These are phyloP conservation scores for Dothistroma septosporum DNA, from an alignment of 2,329 filamentous ascomycete genomes.

Conservation along the genomic window DNA sequence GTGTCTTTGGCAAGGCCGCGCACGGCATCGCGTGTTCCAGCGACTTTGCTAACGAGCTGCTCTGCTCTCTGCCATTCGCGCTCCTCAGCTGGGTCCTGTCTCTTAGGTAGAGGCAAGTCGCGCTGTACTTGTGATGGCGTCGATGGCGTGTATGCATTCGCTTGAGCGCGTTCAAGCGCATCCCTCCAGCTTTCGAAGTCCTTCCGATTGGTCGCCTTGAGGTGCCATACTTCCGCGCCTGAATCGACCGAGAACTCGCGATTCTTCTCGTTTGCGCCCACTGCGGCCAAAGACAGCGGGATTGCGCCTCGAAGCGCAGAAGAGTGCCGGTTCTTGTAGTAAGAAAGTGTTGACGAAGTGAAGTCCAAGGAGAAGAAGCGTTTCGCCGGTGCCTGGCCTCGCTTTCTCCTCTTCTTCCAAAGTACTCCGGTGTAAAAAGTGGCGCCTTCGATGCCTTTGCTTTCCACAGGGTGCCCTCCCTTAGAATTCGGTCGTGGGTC, in stretches of 20 bases:
- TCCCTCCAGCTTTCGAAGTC: slow-evolving; percentile 86
- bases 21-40: slow-evolving; percentile 83
- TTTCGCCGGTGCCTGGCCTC: slow-evolving; percentile 86
- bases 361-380: slow-evolving; percentile 96
- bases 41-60: slow-evolving; percentile 75
- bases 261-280: slow-evolving; percentile 81
- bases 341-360: slow-evolving; percentile 87
- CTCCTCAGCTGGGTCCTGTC: slow-evolving; percentile 56
- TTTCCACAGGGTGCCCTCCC: slow-evolving; percentile 28
- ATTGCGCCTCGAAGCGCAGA: slow-evolving; percentile 89
- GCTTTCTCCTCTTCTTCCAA: slow-evolving; percentile 86
- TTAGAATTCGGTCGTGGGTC: slow-evolving; percentile 42
- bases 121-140: slow-evolving; percentile 28
- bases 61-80: slow-evolving; percentile 86
- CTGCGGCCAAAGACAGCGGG: slow-evolving; percentile 82
- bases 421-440: slow-evolving; percentile 79
- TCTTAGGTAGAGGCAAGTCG: slow-evolving; percentile 13
- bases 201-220: slow-evolving; percentile 73
- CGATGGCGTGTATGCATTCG: slow-evolving; percentile 24
- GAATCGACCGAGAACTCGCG: slow-evolving; percentile 96
- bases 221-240: slow-evolving; percentile 93
- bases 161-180: slow-evolving; percentile 71
- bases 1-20: slow-evolving; percentile 82
- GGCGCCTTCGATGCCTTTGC: slow-evolving; percentile 31
- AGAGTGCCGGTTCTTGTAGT: slow-evolving; percentile 92